Conservation (phyloP, 78 protist species). For the Isochrysis galbana region DNA sequence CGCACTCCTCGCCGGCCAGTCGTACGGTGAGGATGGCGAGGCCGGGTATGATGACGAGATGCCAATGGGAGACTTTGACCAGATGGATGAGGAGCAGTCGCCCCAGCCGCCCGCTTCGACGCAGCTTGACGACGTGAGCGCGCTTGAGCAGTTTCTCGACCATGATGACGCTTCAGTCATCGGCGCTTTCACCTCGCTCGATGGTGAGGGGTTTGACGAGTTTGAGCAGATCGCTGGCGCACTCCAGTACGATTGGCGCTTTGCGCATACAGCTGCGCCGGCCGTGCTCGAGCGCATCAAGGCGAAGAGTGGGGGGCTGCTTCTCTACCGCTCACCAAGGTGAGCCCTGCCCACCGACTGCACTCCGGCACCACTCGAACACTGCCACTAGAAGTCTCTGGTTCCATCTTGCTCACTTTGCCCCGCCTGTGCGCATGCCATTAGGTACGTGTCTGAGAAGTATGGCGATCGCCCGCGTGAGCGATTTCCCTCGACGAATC, state of each 20-base stretch:
- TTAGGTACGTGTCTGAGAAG: background rate
- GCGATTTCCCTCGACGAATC: background rate
- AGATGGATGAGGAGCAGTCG: background rate
- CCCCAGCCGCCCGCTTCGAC: background rate
- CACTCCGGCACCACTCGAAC: too few relatives aligned
- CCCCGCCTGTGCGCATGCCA: too few relatives aligned
- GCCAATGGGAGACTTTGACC: background rate
- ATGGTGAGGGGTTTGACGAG: background rate
- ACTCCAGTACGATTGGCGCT: background rate
- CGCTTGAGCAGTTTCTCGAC: background rate
- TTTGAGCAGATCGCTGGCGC: background rate
- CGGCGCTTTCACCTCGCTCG: background rate
- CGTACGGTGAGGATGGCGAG: background rate
- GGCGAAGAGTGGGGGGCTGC: background rate
- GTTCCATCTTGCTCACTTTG: too few relatives aligned
- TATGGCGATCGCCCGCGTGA: background rate
- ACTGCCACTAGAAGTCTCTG: too few relatives aligned
- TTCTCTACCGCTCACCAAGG: background rate
- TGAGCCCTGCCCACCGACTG: too few relatives aligned
- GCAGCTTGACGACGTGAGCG: background rate
- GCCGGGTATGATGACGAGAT: background rate
- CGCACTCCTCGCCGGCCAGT: background rate
- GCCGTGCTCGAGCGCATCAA: background rate
- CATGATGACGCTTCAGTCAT: background rate
- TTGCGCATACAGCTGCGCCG: background rate